Base-by-base conservation (phyloP, 139 green algal species). In the Chlamydomonas sp. region DNA sequence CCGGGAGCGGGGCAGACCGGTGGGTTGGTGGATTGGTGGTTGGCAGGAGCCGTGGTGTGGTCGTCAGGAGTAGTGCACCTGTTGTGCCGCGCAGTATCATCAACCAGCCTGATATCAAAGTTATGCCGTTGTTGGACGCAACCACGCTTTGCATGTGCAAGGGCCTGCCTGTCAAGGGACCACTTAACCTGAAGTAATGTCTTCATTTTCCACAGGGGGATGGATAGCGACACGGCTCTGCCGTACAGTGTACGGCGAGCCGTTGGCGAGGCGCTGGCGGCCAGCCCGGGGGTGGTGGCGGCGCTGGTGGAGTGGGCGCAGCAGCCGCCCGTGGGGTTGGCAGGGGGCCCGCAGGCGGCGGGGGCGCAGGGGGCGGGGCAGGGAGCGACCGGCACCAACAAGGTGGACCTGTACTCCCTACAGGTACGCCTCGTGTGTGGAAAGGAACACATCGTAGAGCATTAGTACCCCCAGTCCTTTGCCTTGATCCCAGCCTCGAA, bases 211-310 rank as follows among this genome's bases (percentile, higher is more conserved):
- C 74, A 85, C 73, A 83, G 84, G 10, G 79, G 89, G 15, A 20
- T 90, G 86, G 89, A 93, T 61, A 68, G 31, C n/a, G 91, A 93
- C 77, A 60, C 61, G 59, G 10, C 77, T 0, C 80, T 91, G 57
- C 79, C 85, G 10, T 69, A 82, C 59, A 58, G 58, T 14, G 85
- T 93, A 62, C 88, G 89, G 5, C n/a, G 81, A 1, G 20, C 67
- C 1, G 68, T 90, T 4, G 92, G 85, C 49, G 88, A 91, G 57
- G 88, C 90, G 3, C 75, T 94, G n/a, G 84, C 86, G 9, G 77
- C 72, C n/a, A 86, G 83, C 8, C 80, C 83, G 1, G 58, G 5
- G n/a, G 79, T 78, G 17, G 61, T 92, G 67, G 68, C 79, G 17
- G 72, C 80, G 9, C 9, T 92, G 61, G 71, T 75, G 78, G 91